Base-by-base conservation (phyloP, 495 filamentous ascomycete species). In the Hypoxylon perforatum region DNA sequence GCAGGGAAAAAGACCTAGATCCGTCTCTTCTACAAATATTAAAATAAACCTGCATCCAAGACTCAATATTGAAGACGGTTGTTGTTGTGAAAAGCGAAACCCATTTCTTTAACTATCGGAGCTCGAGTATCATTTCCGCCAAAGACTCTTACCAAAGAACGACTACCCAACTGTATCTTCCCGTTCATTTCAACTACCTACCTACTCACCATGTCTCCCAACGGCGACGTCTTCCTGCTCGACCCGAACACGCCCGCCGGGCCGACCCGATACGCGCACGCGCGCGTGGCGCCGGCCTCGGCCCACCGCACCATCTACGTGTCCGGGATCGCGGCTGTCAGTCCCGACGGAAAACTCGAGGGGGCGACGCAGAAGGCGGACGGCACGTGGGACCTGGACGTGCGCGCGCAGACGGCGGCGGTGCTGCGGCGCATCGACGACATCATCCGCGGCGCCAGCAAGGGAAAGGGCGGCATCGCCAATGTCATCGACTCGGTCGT, bases 401-500 rank as follows among this genome's bases (percentile, higher is more conserved):
- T 78, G 19, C 71, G 70, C 22, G 51, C 68, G 42, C 75, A 79
- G 50, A 78, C 76, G 3, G 76, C 77, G 12, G 75, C 75, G 1
- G 69, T 79, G 0, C 66, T 79, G 1, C 41, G 46, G 35, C 58
- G 69, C 36, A 76, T 79, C 42, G 77, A 77, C 11, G 64, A 47
- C 28, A 79, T 79, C 50, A 78, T 79, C 33, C 39, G 70, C 25
- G 74, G 74, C 1, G 75, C 77, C 0, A 72, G 72, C 14, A 56
- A 73, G 12, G 74, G 74, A 1, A 76, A 75, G 42, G 74, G 64
- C 4, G 57, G 63, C 44, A 50, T 79, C 9, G 58, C 72, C 36
- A 77, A 78, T 59, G 61, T 79, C 15, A 71, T 79, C 6, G 74
- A 77, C 42, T 50, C 76, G n/a, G 67, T 66, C 3, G 76, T 79